Evolutionary conservation across 495 filamentous ascomycete species (phyloP), one percentile per base, ranked within the genome.

Genomic region (Hypomontagnella monticulosa): DNA sequence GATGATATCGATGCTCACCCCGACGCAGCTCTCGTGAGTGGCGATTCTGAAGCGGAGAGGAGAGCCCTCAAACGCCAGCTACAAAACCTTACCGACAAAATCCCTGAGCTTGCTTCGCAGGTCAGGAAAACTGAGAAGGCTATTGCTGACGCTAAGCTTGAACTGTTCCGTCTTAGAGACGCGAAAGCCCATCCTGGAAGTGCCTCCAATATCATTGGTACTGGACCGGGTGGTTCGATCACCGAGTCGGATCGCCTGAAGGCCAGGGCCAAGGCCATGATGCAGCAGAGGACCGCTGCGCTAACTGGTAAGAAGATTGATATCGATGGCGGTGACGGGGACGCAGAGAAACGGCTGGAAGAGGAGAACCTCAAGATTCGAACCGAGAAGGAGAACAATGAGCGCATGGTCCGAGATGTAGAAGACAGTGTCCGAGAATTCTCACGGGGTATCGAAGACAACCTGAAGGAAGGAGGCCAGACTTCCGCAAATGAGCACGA

Each of bases 341-440:
- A 86, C 55, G 91, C 92, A 8, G 89, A 93, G 36, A 91, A 92
- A 76, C 85, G 91, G 10, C 73, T 97, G 27, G 94, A 97, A 71
- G 89, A 93, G 52, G 95, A 99, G 75, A 95, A 83, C 73, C 85
- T 88, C 54, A 89, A 86, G 55, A 84, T 91, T 19, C 89, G 87
- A 75, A 87, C 87, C 3, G 96, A 98, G 65, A 87, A 89, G 67
- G 95, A 97, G 74, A 94, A 89, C 66, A 97, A 98, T 64, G 95
- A 98, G 74, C 83, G 89, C 10, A 96, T 99, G 94, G 93, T 96
- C 34, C 87, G 86, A 43, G 96, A 99, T 77, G 95, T 99, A 1
- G 96, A 99, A 74, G 96, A 97, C 16, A 96, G 93, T 70, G 93
- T 97, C 23, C 87, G 87, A n/a, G 93, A 97, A 10, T 98, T 96